Evolutionary conservation across 2,329 filamentous ascomycete genomes (phyloP), one percentile per base, ranked within the genome.

Genomic region (Hypoxylon sp.): DNA sequence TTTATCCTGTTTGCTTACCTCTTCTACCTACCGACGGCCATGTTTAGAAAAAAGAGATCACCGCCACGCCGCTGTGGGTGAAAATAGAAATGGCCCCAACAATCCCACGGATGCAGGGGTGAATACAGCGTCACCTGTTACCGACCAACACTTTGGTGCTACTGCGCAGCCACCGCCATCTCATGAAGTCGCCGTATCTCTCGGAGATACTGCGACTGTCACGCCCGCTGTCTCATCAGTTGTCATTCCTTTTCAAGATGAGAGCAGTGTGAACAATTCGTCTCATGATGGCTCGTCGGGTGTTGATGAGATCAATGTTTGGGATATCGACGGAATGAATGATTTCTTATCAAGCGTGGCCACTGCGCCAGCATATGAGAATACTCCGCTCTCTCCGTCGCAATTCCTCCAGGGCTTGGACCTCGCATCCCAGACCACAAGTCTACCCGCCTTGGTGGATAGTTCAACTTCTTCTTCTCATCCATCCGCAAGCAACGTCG

Each of bases 1-100:
- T 9, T 17, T 5, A 5, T 15, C 15, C 15, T 6, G 9, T 25
- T 25, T 25, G 9, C 21, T 43, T 21, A 37, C 31, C 25, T 37
- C 16, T 35, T 46, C 46, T 15, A 31, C 40, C 31, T 20, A 17
- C 32, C 32, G 20, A 43, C 20, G 7, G 20, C 16, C 34, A 12
- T 42, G 21, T 32, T 38, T 44, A 44, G 47, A 51, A 21, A 50
- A 44, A 38, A 50, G 31, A 36, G 31, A 42, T 13, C 27, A 25
- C n/a, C 32, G 40, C 16, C n/a, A 15, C 15, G 16, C n/a, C 9
- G 11, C 9, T 19, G 13, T 17, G 4, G 32, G 11, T 12, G 38
- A 38, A 31, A 9, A 31, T 21, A 7, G 29, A 9, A n/a, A 15
- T 32, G 19, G 25, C 19, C 3, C 19, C 12, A 1, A 16, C 17